phyloP scores from a whole-genome alignment of 805 yeast genomes.

The Lipomyces orientalis region DNA sequence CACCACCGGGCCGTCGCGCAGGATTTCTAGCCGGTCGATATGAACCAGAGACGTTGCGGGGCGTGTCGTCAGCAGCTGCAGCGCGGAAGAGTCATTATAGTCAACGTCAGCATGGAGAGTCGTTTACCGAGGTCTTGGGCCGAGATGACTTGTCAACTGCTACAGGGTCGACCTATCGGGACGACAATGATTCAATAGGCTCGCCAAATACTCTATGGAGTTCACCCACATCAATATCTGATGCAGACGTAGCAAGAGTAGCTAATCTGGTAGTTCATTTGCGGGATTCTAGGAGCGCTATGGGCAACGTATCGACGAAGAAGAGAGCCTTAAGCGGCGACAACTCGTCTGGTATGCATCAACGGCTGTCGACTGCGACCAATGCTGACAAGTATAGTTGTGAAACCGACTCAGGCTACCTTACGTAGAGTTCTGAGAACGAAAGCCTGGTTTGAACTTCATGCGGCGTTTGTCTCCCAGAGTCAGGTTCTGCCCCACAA shows the following conservation, averaged over 20 bases:
- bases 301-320: background rate
- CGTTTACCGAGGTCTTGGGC: background rate
- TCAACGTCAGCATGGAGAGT: background rate
- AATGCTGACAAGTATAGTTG: conserved; percentile 12
- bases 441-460: conserved; percentile 34
- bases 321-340: background rate
- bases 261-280: conserved; percentile 31
- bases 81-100: conserved; percentile 12
- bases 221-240: conserved; percentile 15
- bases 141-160: background rate
- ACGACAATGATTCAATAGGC: background rate
- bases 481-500: conserved; percentile 14
- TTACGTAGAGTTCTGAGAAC: conserved; percentile 26
- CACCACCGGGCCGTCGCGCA: background rate
- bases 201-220: background rate
- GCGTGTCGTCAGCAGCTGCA: conserved; percentile 15
- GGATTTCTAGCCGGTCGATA: background rate
- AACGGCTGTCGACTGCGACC: background rate
- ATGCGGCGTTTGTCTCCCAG: conserved; percentile 25
- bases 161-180: background rate
- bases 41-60: background rate
- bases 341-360: background rate
- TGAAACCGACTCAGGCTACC: conserved; percentile 26
- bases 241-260: conserved; percentile 28
- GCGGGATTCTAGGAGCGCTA: conserved; percentile 24